Evolutionary conservation across 306 rosid genomes (phyloP), one percentile per base, ranked within the genome.

Genomic region (Glycyrrhiza uralensis): DNA sequence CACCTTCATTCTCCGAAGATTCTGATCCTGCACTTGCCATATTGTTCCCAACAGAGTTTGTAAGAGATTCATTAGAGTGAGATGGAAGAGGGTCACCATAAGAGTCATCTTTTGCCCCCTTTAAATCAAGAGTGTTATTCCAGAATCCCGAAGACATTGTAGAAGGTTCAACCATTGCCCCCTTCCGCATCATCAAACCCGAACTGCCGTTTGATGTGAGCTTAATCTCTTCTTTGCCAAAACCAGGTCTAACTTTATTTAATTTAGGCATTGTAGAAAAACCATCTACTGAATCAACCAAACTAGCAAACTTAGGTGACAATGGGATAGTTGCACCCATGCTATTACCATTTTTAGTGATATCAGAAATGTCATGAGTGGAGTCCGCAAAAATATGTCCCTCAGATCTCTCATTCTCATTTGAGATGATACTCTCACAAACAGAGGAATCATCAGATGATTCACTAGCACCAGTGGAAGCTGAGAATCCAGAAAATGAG

Each of bases 261-360:
- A 58, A 29, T 83, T 81, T 83, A 15, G 68, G 62, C 24, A 26
- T 67, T 36, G 78, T 52, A 26, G 84, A 30, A 85, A 62, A 81
- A 71, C 77, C 79, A 80, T 69, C 82, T 1, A 76, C 85, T 13
- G 96, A 83, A 67, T 82, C 81, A 41, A 81, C 87, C 77, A 88
- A 79, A 56, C 85, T 82, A 71, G 87, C 91, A 87, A 93, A 93
- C 84, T 85, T 88, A 17, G 98, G 98, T 10, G 91, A 90, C 58
- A 81, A 52, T 66, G 90, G 79, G 78, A 50, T 58, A 41, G 79
- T 68, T 51, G 45, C 60, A 65, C 69, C 88, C 2, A 49, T 71
- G 67, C 52, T 26, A 56, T 69, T 69, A 58, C 58, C 71, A 68
- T 75, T 71, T 23, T 58, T 67, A 32, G 66, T 28, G 60, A 75